Percentiles rank a stretch among this genome's conserved stretches.
Conservation (phyloP, 1,139 yeast genomes). For the Petasospora fabianii region DNA sequence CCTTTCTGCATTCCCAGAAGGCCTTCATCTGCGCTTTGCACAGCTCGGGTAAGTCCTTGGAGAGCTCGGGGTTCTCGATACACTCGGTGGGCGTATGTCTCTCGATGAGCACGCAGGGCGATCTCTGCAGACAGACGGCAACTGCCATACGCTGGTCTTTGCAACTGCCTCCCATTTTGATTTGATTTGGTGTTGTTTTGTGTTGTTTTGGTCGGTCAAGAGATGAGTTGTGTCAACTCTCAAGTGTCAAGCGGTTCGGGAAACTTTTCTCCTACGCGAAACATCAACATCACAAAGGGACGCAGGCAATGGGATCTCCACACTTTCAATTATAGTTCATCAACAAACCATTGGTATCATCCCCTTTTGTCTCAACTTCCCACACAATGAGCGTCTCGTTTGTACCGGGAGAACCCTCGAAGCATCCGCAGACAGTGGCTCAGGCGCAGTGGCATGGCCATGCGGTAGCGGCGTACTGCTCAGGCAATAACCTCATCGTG, state of each 20-base stretch:
- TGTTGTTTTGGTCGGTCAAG: neutral
- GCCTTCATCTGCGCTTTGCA: constrained; percentile 83
- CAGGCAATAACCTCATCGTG: constrained; percentile 82
- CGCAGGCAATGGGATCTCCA: no score
- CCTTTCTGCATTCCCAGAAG: constrained; percentile 83
- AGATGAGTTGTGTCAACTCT: no score
- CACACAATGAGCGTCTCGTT: constrained; percentile 60
- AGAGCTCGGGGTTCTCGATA: constrained; percentile 72
- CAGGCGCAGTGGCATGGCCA: constrained; percentile 68
- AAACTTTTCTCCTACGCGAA: constrained; percentile 2
- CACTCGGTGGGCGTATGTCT: constrained; percentile 90
- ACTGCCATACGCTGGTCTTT: constrained; percentile 90
- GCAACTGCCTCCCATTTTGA: constrained; percentile 50
- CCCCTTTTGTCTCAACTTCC: neutral
- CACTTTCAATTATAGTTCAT: neutral
- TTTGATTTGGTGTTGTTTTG: neutral
- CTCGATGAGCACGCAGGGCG: constrained; percentile 92
- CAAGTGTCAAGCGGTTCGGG: neutral
- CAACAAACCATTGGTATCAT: no score
- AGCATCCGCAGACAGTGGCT: constrained; percentile 49
- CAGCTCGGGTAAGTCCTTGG: constrained; percentile 76
- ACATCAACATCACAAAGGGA: no score
- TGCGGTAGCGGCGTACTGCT: constrained; percentile 69
- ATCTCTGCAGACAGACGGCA: constrained; percentile 90
- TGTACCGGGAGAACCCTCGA: constrained; percentile 83